phyloP scores from a whole-genome alignment of 331 rosid species.

The Rhamnella rubrinervis region DNA sequence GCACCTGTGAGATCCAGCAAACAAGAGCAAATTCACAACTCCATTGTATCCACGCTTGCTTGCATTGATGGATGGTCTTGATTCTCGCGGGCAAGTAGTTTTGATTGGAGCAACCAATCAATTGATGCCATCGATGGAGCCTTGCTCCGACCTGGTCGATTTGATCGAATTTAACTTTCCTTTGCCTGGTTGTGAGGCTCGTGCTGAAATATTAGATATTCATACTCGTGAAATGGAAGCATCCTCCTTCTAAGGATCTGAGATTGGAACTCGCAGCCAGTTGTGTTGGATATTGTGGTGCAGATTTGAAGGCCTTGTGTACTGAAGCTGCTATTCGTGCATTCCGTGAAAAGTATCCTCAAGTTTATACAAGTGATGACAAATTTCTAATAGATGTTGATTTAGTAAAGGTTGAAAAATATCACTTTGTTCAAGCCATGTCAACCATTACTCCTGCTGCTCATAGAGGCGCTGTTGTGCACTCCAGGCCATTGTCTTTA shows the following conservation, averaged over 20 bases:
- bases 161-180: slow-evolving; percentile 97
- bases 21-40: slow-evolving; percentile 98
- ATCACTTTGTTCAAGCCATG: slow-evolving; percentile 95
- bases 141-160: slow-evolving; percentile 95
- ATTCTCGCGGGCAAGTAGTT: slow-evolving; percentile 98
- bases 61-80: slow-evolving; percentile 99
- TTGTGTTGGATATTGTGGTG: slow-evolving; percentile 99
- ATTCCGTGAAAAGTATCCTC: slow-evolving; percentile 94
- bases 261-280: slow-evolving; percentile 88
- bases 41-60: slow-evolving; percentile 97
- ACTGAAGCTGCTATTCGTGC: slow-evolving; percentile 99
- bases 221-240: slow-evolving; percentile 97
- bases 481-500: slow-evolving; percentile 85
- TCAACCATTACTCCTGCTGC: slow-evolving; percentile 98
- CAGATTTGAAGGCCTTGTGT: slow-evolving; percentile 96
- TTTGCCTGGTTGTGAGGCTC: slow-evolving; percentile 94
- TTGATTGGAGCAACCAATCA: slow-evolving; percentile 96
- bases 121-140: slow-evolving; percentile 99
- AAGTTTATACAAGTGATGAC: slow-evolving; percentile 94
- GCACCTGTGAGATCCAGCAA: slow-evolving; percentile 99
- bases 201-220: slow-evolving; percentile 88
- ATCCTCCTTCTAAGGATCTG: slow-evolving; percentile 82
- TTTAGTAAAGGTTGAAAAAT: slow-evolving; percentile 79
- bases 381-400: slow-evolving; percentile 96
- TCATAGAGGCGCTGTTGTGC: slow-evolving; percentile 91